These are phyloP conservation scores for Phyllosticta ampelicida DNA, from an alignment of 2,329 filamentous ascomycete species.

Conservation along the genomic window DNA sequence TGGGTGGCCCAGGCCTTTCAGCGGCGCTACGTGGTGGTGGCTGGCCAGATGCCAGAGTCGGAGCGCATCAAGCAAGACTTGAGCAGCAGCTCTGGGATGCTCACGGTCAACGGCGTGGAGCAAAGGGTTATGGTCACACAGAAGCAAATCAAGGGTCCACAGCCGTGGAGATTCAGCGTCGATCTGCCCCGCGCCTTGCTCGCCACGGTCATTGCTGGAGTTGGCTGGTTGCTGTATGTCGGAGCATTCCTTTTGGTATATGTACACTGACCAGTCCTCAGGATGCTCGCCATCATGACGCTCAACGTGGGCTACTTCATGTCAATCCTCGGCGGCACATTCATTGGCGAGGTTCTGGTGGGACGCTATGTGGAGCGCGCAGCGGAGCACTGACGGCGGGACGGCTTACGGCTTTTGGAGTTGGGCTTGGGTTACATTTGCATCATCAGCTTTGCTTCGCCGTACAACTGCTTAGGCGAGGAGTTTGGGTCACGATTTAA, in stretches of 20 bases:
- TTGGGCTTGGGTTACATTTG: background rate
- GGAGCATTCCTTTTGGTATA: background rate
- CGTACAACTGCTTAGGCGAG: constrained; percentile 9
- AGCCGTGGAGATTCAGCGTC: constrained; percentile 72
- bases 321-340: constrained; percentile 66
- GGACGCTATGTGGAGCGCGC: constrained; percentile 50
- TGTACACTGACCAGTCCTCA: constrained; percentile 26
- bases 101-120: constrained; percentile 67
- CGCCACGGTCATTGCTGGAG: constrained; percentile 60
- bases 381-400: background rate
- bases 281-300: constrained; percentile 89
- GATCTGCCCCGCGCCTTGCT: constrained; percentile 64
- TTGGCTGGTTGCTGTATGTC: constrained; percentile 75
- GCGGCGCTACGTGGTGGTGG: constrained; percentile 66
- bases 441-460: background rate
- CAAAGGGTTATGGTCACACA: constrained; percentile 68
- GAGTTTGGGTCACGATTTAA: background rate
- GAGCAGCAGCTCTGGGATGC: constrained; percentile 53
- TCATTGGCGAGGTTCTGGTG: constrained; percentile 74
- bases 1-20: constrained; percentile 64
- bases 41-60: constrained; percentile 49
- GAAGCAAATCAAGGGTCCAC: constrained; percentile 39
- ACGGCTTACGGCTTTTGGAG: background rate
- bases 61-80: constrained; percentile 44
- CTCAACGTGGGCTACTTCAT: constrained; percentile 79